phyloP scores from a whole-genome alignment of 306 rosid genomes.

The Acacia acuminata region DNA sequence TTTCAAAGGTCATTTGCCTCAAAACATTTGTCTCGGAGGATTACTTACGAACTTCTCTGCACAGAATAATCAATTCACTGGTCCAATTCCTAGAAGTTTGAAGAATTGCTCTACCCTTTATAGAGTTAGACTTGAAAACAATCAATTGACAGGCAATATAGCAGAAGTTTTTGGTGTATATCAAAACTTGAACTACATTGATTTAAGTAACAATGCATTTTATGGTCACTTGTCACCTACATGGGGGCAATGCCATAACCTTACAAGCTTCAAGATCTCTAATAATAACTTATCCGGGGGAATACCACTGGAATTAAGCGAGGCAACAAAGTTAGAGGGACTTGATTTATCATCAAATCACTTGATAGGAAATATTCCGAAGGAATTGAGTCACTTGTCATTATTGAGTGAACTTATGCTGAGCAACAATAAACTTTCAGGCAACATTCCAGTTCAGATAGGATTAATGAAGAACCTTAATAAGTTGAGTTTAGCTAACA shows the following conservation, averaged over 20 bases:
- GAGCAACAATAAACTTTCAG: too few relatives aligned
- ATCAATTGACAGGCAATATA: too few relatives aligned
- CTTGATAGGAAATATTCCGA: too few relatives aligned
- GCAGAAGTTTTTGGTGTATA: not conserved
- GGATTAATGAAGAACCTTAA: too few relatives aligned
- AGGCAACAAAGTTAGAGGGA: too few relatives aligned
- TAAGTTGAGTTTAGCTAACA: too few relatives aligned
- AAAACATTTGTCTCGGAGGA: not conserved
- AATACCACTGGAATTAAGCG: not conserved
- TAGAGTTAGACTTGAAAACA: not conserved
- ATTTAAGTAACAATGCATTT: not conserved
- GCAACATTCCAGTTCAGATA: too few relatives aligned
- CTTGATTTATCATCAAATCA: too few relatives aligned
- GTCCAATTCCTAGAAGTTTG: not conserved
- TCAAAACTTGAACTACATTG: not conserved
- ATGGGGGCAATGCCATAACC: not conserved
- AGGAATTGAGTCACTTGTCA: too few relatives aligned
- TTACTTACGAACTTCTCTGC: rapidly evolving
- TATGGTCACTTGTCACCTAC: not conserved
- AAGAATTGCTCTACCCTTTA: not conserved
- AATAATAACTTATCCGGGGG: not conserved
- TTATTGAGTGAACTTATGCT: too few relatives aligned
- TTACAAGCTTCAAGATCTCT: too few relatives aligned
- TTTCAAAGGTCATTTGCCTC: not conserved
- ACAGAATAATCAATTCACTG: not conserved